Percentiles rank a stretch among this genome's conserved stretches.
phyloP scores from a whole-genome alignment of 2,329 filamentous ascomycete species.

The Knufia fluminis region DNA sequence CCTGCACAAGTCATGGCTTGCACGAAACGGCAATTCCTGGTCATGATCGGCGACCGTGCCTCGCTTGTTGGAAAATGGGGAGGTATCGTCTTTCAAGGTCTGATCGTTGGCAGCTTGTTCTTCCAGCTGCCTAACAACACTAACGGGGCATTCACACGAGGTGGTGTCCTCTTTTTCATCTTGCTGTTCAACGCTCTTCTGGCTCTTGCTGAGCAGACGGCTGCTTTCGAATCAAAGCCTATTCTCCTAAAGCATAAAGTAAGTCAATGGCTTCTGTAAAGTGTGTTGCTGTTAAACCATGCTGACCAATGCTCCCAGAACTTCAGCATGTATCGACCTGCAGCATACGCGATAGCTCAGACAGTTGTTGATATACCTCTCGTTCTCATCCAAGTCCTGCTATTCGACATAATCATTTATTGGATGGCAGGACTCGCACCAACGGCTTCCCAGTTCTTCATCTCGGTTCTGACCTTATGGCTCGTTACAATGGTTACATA shows the following conservation, averaged over 20 bases:
- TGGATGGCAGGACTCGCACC: constrained; percentile 50
- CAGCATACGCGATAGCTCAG: constrained; percentile 51
- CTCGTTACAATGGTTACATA: constrained; percentile 47
- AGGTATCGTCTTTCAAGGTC: constrained; percentile 37
- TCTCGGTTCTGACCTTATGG: constrained; percentile 48
- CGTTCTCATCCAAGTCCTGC: constrained; percentile 47
- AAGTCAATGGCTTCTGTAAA: no score
- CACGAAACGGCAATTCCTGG: constrained; percentile 46
- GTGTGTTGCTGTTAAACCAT: no score
- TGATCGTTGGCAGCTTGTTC: constrained; percentile 44
- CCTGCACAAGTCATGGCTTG: constrained; percentile 42
- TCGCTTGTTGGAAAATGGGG: constrained; percentile 44
- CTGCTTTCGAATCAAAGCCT: constrained; percentile 53
- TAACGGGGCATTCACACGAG: constrained; percentile 49
- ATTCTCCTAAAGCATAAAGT: constrained; percentile 49
- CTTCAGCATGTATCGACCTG: constrained; percentile 55
- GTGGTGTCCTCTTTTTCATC: constrained; percentile 54
- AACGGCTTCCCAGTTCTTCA: constrained; percentile 54
- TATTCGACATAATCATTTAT: constrained; percentile 54
- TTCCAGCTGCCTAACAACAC: constrained; percentile 45
- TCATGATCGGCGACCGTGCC: constrained; percentile 46
- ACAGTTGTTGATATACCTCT: constrained; percentile 50
- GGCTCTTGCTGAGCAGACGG: constrained; percentile 51
- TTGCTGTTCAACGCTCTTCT: constrained; percentile 55
- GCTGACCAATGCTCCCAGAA: not conserved